phyloP scores from a whole-genome alignment of 2,329 filamentous ascomycete species.

The Aspergillus fumigatiaffinis region DNA sequence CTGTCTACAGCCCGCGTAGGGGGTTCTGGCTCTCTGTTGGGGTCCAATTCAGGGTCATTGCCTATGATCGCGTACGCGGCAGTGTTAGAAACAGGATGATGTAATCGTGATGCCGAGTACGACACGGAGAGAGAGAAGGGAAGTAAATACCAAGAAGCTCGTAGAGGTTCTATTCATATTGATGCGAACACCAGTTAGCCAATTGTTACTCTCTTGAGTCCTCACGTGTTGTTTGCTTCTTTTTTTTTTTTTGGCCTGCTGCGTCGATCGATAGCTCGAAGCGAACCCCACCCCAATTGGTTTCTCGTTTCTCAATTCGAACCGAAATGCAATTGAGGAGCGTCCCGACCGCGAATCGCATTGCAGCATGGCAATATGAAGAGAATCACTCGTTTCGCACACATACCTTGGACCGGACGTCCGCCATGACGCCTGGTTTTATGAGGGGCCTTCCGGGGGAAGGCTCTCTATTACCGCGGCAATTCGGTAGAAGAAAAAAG shows the following conservation, averaged over 20 bases:
- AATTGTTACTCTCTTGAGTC: neutral
- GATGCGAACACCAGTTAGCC: conserved; percentile 35
- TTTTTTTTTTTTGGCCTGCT: neutral
- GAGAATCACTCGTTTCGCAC: conserved; percentile 13
- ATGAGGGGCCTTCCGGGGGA: conserved; percentile 47
- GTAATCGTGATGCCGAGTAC: conserved; percentile 20
- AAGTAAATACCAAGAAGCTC: conserved; percentile 83
- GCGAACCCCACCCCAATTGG: neutral
- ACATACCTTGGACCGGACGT: conserved; percentile 52
- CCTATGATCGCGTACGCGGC: conserved; percentile 44
- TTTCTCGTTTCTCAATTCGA: neutral
- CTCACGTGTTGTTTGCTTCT: neutral
- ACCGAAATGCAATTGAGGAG: conserved; percentile 8
- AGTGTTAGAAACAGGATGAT: conserved; percentile 23
- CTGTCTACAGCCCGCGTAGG: conserved; percentile 90
- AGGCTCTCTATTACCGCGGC: conserved; percentile 47
- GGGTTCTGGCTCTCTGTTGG: conserved; percentile 70
- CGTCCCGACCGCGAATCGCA: conserved; percentile 1
- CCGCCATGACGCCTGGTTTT: conserved; percentile 48
- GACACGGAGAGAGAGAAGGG: conserved; percentile 15
- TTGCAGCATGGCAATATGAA: conserved; percentile 1
- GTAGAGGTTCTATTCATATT: conserved; percentile 74
- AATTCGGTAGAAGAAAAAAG: conserved; percentile 36
- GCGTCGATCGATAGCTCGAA: neutral
- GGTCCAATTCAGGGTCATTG: conserved; percentile 67